Evolutionary conservation across 169 alveolate species (phyloP).

Genomic region (Plasmodium cynomolgi): DNA sequence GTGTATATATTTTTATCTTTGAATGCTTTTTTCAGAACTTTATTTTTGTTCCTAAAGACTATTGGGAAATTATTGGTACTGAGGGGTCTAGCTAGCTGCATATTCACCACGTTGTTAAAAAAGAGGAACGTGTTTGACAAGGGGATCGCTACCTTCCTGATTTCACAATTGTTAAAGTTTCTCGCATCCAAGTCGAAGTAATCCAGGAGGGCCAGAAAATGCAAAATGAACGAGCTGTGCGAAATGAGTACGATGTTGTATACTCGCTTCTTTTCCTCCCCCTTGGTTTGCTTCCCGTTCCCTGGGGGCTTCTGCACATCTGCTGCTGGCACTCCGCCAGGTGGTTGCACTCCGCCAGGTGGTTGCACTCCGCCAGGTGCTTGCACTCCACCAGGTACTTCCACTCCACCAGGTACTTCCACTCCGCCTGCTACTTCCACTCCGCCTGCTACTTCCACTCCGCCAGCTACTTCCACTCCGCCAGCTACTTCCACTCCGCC

Average conservation of each 20-base stretch:
- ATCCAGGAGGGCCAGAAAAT: constrained; percentile 52
- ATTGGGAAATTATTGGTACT: constrained; percentile 25
- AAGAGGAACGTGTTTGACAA: constrained; percentile 40
- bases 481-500: neutral
- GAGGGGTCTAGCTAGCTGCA: constrained; percentile 39
- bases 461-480: neutral
- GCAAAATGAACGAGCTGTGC: constrained; percentile 57
- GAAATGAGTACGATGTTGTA: constrained; percentile 52
- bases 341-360: neutral
- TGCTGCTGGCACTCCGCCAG: neutral
- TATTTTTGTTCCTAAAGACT: constrained; percentile 10
- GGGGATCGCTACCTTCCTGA: constrained; percentile 38
- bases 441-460: too few relatives aligned
- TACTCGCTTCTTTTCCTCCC: neutral
- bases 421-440: neutral
- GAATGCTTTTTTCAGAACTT: constrained; percentile 30
- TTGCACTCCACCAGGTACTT: neutral
- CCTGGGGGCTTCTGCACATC: neutral
- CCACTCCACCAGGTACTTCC: neutral
- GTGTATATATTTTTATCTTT: constrained; percentile 56
- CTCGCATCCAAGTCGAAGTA: constrained; percentile 40
- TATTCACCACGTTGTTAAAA: constrained; percentile 52
- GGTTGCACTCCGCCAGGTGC: neutral
- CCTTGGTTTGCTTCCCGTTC: neutral
- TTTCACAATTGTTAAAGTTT: constrained; percentile 46